Evolutionary conservation across 2,329 filamentous ascomycete species (phyloP).

Genomic region (Nothophaeocryptopus gaeumannii): DNA sequence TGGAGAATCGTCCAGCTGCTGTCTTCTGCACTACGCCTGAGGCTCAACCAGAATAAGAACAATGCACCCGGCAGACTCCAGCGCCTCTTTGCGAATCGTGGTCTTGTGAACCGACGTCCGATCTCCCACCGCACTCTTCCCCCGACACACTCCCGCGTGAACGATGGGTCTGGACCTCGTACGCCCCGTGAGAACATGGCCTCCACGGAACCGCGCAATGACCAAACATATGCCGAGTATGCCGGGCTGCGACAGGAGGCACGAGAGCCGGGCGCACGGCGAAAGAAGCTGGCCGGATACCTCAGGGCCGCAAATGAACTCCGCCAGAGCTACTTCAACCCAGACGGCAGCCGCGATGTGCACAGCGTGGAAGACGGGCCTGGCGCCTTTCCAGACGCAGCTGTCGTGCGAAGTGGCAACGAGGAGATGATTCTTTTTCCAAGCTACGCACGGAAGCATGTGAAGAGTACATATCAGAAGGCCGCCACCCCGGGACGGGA

Average conservation of each 20-base stretch:
- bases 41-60: too few relatives aligned
- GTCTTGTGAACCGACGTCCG: neutral
- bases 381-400: slow-evolving; percentile 77
- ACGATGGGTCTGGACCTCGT: slow-evolving; percentile 31
- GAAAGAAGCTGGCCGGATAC: slow-evolving; percentile 74
- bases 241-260: slow-evolving; percentile 38
- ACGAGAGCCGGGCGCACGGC: slow-evolving; percentile 64
- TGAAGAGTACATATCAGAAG: slow-evolving; percentile 42
- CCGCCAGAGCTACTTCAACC: slow-evolving; percentile 58
- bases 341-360: slow-evolving; percentile 33
- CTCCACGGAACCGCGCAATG: slow-evolving; percentile 24
- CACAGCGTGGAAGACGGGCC: slow-evolving; percentile 25
- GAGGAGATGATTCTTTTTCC: slow-evolving; percentile 96
- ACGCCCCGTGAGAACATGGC: slow-evolving; percentile 30
- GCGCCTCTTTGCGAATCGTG: too few relatives aligned
- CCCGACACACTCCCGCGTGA: slow-evolving; percentile 9
- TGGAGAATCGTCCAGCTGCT: too few relatives aligned
- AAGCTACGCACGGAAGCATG: slow-evolving; percentile 78
- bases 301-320: slow-evolving; percentile 70
- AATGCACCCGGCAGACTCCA: too few relatives aligned
- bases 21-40: too few relatives aligned
- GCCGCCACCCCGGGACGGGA: slow-evolving; percentile 21
- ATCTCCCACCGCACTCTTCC: neutral
- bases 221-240: slow-evolving; percentile 36
- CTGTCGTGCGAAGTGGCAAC: slow-evolving; percentile 73